Conservation (phyloP, 2,329 filamentous ascomycete species). For the Chalara sp. region DNA sequence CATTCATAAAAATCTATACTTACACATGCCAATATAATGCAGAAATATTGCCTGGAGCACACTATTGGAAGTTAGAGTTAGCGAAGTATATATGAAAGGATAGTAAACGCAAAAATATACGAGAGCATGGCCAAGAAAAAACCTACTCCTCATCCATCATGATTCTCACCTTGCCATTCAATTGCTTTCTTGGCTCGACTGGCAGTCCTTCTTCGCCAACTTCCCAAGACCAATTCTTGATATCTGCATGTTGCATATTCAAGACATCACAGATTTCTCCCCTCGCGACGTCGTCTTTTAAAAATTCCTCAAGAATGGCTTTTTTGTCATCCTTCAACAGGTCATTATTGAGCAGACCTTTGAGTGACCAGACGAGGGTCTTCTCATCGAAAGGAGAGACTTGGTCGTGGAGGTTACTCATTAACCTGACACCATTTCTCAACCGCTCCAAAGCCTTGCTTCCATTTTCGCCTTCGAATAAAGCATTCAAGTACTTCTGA, state of each 20-base stretch:
- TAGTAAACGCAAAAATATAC: slow-evolving; percentile 43
- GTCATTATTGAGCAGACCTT: slow-evolving; percentile 40
- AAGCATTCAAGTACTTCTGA: slow-evolving; percentile 38
- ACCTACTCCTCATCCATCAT: slow-evolving; percentile 46
- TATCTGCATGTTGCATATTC: slow-evolving; percentile 43
- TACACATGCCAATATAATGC: too few species aligned
- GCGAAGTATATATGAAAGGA: background rate
- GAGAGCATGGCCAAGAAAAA: slow-evolving; percentile 35
- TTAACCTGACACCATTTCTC: too few species aligned
- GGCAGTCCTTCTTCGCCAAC: slow-evolving; percentile 30
- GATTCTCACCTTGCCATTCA: slow-evolving; percentile 51
- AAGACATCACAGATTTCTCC: slow-evolving; percentile 48
- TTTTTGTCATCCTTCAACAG: slow-evolving; percentile 43
- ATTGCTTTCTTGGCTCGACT: slow-evolving; percentile 42
- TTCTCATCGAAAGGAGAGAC: slow-evolving; percentile 18
- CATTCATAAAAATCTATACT: too few species aligned
- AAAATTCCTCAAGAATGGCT: slow-evolving; percentile 39
- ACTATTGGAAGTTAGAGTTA: too few species aligned
- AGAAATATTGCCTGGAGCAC: too few species aligned
- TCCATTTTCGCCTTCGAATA: slow-evolving; percentile 37
- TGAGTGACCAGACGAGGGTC: slow-evolving; percentile 37
- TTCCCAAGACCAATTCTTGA: slow-evolving; percentile 44
- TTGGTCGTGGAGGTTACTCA: too few species aligned
- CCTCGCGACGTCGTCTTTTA: slow-evolving; percentile 38
- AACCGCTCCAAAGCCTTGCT: too few species aligned